Evolutionary conservation across 2,329 filamentous ascomycete species (phyloP), one percentile per base, ranked within the genome.

Genomic region (Xylaria digitata): DNA sequence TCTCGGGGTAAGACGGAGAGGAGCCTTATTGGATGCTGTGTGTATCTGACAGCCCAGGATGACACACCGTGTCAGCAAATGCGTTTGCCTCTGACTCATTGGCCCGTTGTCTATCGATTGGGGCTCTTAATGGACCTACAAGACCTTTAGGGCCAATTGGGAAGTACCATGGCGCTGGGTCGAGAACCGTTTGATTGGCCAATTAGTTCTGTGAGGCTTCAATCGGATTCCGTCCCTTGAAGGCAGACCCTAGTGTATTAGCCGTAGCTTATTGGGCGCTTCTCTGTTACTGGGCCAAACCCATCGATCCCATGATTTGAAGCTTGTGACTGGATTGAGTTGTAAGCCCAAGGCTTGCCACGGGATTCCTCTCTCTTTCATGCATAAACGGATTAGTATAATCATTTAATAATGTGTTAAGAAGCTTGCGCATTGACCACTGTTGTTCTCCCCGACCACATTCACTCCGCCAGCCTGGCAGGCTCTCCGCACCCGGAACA

Each of bases 61-160:
- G 53, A 55, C 53, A 55, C 37, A 19, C 6, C 32, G 15, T 19
- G 50, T 43, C 34, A 26, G 52, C 52, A 42, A 11, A 42, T 26
- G 9, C 50, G 53, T 11, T 43, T 30, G 37, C 15, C 13, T 17
- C 13, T 26, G 34, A 23, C 19, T 26, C 21, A 55, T 55, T 55
- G 52, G 34, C 23, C 7, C 34, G 21, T 43, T 40, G 13, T 15
- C 37, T 15, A 2, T 15, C 15, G 13, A 2, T 40, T 40, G 37
- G 11, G 37, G 37, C 11, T 34, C 37, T 5, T 4, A 15, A 15
- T 13, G 13, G 37, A 13, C 37, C 37, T 40, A 40, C 13, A 15
- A 5, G 4, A 15, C 8, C n/a, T 15, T 23, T n/a, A 7, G 30
- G 6, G 23, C 23, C 23, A 30, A 49, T 49, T 4, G 46, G 8